Evolutionary conservation across 495 filamentous ascomycete species (phyloP).

Genomic region (Trichoderma erinaceum): DNA sequence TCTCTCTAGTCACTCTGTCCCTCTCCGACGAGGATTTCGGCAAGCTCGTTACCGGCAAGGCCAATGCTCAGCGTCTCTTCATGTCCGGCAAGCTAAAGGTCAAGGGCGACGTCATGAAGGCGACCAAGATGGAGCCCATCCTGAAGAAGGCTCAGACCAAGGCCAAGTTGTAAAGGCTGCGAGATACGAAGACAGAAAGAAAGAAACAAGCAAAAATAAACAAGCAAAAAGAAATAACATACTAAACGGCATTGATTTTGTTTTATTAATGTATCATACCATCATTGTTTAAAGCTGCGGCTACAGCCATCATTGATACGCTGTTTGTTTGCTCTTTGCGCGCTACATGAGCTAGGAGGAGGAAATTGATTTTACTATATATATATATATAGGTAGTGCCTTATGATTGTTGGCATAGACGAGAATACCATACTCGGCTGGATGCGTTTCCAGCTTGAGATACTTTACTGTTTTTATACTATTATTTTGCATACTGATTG

Average conservation of each 20-base stretch:
- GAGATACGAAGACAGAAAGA: not conserved
- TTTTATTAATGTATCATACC: constrained; percentile 13
- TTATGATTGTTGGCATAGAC: constrained; percentile 4
- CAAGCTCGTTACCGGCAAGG: constrained; percentile 77
- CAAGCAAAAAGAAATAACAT: not conserved
- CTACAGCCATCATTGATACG: not conserved
- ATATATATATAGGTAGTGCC: not conserved
- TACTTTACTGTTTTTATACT: not conserved
- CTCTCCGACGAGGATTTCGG: constrained; percentile 84
- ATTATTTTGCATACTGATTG: not conserved
- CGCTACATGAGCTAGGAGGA: not conserved
- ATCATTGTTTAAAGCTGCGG: not conserved
- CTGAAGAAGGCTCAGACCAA: constrained; percentile 80
- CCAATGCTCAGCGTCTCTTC: constrained; percentile 90
- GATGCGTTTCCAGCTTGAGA: not conserved
- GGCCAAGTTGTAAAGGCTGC: constrained; percentile 65
- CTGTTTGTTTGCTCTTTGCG: not conserved
- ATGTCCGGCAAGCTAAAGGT: constrained; percentile 97
- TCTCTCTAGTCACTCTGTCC: constrained; percentile 62
- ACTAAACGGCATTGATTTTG: constrained; percentile 1
- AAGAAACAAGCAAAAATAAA: not conserved
- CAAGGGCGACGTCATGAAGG: constrained; percentile 98
- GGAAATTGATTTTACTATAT: not conserved
- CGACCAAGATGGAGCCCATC: constrained; percentile 92
- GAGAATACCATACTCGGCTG: constrained; percentile 5